Percentiles rank a stretch among this genome's conserved stretches.
phyloP scores from a whole-genome alignment of 2,329 filamentous ascomycete genomes.

The Aspergillus pseudoterreus region DNA sequence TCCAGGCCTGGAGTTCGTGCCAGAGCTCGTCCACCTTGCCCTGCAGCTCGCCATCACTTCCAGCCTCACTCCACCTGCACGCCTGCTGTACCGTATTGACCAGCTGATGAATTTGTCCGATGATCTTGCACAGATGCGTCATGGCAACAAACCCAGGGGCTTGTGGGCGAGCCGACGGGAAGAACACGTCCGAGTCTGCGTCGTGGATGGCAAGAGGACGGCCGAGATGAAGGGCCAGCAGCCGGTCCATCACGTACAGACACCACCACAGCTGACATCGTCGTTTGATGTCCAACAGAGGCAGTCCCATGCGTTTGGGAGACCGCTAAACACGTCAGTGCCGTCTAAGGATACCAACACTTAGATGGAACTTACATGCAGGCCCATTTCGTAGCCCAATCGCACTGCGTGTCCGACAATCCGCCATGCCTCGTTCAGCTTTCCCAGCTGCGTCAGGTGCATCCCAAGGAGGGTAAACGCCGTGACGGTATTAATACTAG shows the following conservation, averaged over 20 bases:
- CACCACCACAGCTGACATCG: slow-evolving; percentile 10
- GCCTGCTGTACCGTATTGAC: slow-evolving; percentile 1
- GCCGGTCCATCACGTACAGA: slow-evolving; percentile 6
- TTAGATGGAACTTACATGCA: background rate
- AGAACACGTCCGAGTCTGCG: slow-evolving; percentile 6
- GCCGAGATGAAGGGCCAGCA: slow-evolving; percentile 4
- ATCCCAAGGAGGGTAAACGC: slow-evolving; percentile 4
- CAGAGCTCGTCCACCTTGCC: slow-evolving; percentile 1
- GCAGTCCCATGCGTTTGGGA: slow-evolving; percentile 5
- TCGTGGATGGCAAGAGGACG: slow-evolving; percentile 6
- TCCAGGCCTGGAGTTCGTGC: slow-evolving; percentile 2
- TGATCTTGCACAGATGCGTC: slow-evolving; percentile 4
- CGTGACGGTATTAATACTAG: slow-evolving; percentile 7
- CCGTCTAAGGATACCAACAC: background rate
- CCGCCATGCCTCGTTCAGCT: slow-evolving; percentile 3
- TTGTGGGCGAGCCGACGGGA: slow-evolving; percentile 4
- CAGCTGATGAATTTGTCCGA: background rate
- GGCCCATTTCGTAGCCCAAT: slow-evolving; percentile 5
- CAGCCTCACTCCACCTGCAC: slow-evolving; percentile 1
- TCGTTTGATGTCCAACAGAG: slow-evolving; percentile 3
- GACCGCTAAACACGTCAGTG: background rate
- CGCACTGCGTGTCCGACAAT: slow-evolving; percentile 3
- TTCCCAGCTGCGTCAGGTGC: slow-evolving; percentile 3
- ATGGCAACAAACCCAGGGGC: slow-evolving; percentile 7
- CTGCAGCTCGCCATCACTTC: background rate